Percentiles rank a stretch among this genome's conserved stretches.
Conservation (phyloP, 2,329 filamentous ascomycete species). For the Cladorrhinum sp. region DNA sequence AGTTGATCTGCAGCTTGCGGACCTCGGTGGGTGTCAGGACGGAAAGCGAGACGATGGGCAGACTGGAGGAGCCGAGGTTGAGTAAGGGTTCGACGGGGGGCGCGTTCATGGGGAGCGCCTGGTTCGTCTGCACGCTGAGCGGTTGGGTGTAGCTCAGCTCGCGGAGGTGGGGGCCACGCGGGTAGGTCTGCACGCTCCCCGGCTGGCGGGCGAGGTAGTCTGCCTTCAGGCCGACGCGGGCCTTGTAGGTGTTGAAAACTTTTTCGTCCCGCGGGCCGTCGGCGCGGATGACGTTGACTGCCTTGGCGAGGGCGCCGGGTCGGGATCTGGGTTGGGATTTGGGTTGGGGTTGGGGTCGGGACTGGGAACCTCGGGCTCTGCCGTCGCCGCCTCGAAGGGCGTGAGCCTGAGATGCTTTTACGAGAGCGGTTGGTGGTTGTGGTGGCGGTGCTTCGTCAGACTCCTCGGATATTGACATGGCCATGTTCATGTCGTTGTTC, state of each 20-base stretch:
- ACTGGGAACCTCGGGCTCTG: neutral
- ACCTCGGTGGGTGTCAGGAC: conserved; percentile 43
- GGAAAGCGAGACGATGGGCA: conserved; percentile 38
- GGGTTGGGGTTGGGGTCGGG: neutral
- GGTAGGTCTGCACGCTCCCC: neutral
- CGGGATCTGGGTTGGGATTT: neutral
- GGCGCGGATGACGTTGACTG: neutral
- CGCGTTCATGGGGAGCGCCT: conserved; percentile 36
- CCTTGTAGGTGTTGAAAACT: neutral
- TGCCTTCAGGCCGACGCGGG: neutral
- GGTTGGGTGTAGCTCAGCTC: conserved; percentile 30
- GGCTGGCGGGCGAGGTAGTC: neutral
- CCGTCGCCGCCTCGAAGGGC: neutral
- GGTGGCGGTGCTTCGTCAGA: too few relatives aligned
- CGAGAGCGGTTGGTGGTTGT: neutral
- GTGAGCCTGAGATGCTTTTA: neutral
- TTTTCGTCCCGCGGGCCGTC: neutral
- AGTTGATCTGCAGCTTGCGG: conserved; percentile 35
- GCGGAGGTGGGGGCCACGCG: conserved; percentile 19
- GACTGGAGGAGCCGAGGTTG: conserved; percentile 22
- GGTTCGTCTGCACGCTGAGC: conserved; percentile 26
- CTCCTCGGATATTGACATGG: too few relatives aligned
- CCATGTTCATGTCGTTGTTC: too few relatives aligned
- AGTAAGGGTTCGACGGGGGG: conserved; percentile 38
- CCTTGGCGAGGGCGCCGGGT: neutral